phyloP scores from a whole-genome alignment of 345 rosid species.

The Eucalyptus marginata region DNA sequence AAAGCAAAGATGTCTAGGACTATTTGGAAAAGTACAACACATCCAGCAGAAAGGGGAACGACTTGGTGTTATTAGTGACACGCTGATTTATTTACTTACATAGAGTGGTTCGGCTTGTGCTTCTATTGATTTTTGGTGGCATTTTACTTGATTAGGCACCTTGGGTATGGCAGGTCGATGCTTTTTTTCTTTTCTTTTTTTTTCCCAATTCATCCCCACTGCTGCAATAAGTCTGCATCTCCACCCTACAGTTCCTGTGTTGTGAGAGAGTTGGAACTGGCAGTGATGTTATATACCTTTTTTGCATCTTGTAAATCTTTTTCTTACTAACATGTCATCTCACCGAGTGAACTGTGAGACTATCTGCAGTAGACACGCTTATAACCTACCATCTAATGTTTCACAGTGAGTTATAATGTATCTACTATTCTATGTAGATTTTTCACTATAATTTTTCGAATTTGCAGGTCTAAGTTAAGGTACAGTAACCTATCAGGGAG shows the following conservation, averaged over 20 bases:
- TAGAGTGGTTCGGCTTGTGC: background rate
- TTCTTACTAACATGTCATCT: background rate
- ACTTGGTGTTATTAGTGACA: background rate
- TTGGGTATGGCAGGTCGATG: background rate
- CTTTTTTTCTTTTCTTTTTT: background rate
- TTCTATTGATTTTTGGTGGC: background rate
- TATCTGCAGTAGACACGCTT: background rate
- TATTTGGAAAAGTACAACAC: background rate
- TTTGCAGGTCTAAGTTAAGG: conserved; percentile 19
- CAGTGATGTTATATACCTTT: background rate
- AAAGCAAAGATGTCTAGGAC: background rate
- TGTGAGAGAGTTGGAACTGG: background rate
- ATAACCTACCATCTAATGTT: background rate
- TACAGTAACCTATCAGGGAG: conserved; percentile 17
- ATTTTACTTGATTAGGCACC: background rate
- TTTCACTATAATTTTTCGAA: background rate
- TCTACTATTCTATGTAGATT: background rate
- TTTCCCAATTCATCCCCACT: background rate
- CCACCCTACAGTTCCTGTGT: background rate
- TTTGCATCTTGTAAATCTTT: background rate
- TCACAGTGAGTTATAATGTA: background rate
- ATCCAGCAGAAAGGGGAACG: background rate
- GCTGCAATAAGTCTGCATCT: background rate
- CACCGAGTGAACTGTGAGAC: background rate
- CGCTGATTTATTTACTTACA: background rate